Base-by-base conservation (phyloP, 371 early-diverging fungal genomes). In the Neoconidiobolus thromboides region DNA sequence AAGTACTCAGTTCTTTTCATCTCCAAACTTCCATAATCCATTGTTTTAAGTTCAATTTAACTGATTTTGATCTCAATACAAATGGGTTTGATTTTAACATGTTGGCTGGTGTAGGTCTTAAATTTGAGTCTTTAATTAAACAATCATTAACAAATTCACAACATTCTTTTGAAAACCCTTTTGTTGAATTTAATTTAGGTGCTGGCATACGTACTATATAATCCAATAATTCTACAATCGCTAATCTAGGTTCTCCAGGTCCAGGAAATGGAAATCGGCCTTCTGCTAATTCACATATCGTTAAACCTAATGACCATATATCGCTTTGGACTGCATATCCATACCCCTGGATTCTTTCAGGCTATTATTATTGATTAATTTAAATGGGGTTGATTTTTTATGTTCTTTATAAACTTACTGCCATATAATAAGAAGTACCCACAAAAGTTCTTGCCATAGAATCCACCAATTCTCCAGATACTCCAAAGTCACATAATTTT, bases 401-500 rank as follows among this genome's bases (percentile, higher is more conserved):
- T 26, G 26, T 26, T 26, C 26, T 9, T 1, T 42, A 15, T 37
- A 10, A 42, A 46, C 43, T 38, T 81, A 88, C 89, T 61, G 93
- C 86, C 93, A 97, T 93, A 63, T 97, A 97, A 50, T 85, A 86
- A 60, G 85, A 82, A 43, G 97, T 96, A 7, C 97, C 97, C 1
- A 90, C 87, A 75, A 94, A 94, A 2, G 96, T 93, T 61, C 87
- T 80, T 9, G 93, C 96, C 38, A 91, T 74, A 4, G 92, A 89
- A 63, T 91, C 84, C 58, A 87, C 86, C 42, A 90, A 65, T 65
- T 93, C 86, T 6, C 91, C 91, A 26, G 86, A 84, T 12, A 96
- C 94, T 43, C 96, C 95, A 65, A 97, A 86, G 68, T 97, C 97
- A 65, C 92, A 91, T 15, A 97, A 69, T 70, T 97, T 97, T 67